Evolutionary conservation across 176 grass and related monocot genomes (phyloP), one percentile per base, ranked within the genome.

Genomic region (Musa itinerans): DNA sequence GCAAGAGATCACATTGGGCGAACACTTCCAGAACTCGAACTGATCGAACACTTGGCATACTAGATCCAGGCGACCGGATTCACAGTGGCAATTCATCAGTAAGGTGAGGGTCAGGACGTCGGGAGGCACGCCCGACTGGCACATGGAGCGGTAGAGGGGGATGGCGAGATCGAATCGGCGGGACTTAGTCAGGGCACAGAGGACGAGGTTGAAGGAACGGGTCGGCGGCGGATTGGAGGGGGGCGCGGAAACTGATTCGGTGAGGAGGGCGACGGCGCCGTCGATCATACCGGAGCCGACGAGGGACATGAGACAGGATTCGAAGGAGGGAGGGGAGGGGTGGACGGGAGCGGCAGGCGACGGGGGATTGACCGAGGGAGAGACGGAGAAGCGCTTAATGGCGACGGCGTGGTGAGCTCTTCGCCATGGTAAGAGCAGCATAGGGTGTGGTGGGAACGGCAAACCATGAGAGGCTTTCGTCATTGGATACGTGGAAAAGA

Each of bases 21-120:
- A 13, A 26, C 23, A 49, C 52, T 48, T 23, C 75, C 73, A 74
- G 34, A 49, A 12, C 15, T 50, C 27, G 76, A 89, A 83, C 72
- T 78, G 52, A 34, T 83, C 80, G 80, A 89, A 89, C 34, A 78
- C 68, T 20, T 56, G 81, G 52, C 53, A 69, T 3, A 66, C 80
- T 16, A 55, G 26, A 22, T 69, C 55, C 21, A 85, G 49, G 54
- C 57, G 53, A 53, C 75, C 75, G 6, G 77, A 61, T 43, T 55
- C 13, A 29, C 64, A 57, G 72, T 79, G 49, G 43, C 79, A 73
- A 23, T 72, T 77, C 49, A 72, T 25, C 26, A 79, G 58, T 23
- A 73, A 65, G 71, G 82, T 82, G 12, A 79, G 75, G 59, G 79
- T 76, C n/a, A 77, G 26, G 13, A 72, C 48, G 69, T 84, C 74